Conservation (phyloP, 2,329 filamentous ascomycete species). For the Neofusicoccum umdonicola region DNA sequence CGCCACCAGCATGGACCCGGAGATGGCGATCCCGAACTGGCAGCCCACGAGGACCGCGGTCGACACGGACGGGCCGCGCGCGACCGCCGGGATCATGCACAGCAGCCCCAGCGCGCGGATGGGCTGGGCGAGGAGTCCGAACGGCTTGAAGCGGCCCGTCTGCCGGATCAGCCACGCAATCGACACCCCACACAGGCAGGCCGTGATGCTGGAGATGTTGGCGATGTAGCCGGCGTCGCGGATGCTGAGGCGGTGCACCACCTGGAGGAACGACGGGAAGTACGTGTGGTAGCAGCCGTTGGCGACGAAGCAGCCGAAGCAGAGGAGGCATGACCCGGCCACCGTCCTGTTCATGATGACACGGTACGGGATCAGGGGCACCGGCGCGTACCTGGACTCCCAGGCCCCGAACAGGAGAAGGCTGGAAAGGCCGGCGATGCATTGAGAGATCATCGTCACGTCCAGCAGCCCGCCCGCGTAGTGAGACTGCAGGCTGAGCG, state of each 20-base stretch:
- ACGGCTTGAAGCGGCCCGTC: slow-evolving; percentile 20
- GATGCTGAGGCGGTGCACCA: slow-evolving; percentile 26
- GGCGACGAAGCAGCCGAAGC: slow-evolving; percentile 26
- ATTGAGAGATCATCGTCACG: slow-evolving; percentile 41
- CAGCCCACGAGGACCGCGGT: slow-evolving; percentile 29
- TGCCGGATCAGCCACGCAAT: slow-evolving; percentile 23
- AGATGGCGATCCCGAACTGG: slow-evolving; percentile 31
- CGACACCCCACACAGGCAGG: slow-evolving; percentile 27
- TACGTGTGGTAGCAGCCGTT: slow-evolving; percentile 36
- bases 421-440: slow-evolving; percentile 37
- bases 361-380: slow-evolving; percentile 45
- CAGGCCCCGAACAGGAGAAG: slow-evolving; percentile 39
- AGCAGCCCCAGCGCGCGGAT: slow-evolving; percentile 27
- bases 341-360: slow-evolving; percentile 52
- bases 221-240: slow-evolving; percentile 26
- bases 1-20: slow-evolving; percentile 28
- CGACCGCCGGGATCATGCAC: slow-evolving; percentile 29
- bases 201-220: slow-evolving; percentile 28
- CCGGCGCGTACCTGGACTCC: slow-evolving; percentile 40
- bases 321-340: slow-evolving; percentile 51
- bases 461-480: slow-evolving; percentile 32
- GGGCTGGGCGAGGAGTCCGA: slow-evolving; percentile 22
- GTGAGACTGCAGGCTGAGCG: slow-evolving; percentile 48
- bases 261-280: slow-evolving; percentile 33
- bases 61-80: slow-evolving; percentile 29